Evolutionary conservation across 352 stramenopile species (phyloP).

Genomic region (Elongisporangium anandrum): DNA sequence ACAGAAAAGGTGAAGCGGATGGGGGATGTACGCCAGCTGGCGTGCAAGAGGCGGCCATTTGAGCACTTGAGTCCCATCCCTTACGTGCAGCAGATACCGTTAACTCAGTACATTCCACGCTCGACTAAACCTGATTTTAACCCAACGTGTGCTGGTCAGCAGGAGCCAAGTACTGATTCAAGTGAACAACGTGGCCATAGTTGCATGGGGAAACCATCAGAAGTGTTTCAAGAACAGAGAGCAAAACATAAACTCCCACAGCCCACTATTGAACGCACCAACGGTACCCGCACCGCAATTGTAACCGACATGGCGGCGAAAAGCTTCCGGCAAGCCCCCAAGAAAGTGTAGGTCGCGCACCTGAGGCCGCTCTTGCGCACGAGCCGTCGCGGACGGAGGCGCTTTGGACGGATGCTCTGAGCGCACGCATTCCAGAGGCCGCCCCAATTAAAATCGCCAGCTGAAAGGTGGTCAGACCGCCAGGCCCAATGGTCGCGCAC

Average conservation of each 20-base stretch:
- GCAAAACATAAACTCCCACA: neutral
- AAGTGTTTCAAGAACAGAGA: neutral
- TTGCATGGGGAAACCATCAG: neutral
- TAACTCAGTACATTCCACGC: neutral
- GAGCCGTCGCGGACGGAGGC: neutral
- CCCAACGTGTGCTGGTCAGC: too few relatives aligned
- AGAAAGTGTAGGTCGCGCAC: neutral
- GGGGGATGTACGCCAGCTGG: neutral
- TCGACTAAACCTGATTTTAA: neutral
- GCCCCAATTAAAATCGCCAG: neutral
- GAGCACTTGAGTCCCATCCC: neutral
- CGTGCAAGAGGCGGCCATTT: neutral
- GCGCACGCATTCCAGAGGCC: neutral
- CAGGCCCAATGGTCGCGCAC: neutral
- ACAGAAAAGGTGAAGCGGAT: neutral
- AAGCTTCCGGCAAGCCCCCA: neutral
- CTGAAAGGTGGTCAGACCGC: neutral
- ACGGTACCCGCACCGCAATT: neutral
- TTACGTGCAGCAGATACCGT: neutral
- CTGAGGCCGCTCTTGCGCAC: too few relatives aligned
- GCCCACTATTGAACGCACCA: neutral
- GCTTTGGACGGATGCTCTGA: neutral
- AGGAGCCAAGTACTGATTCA: neutral
- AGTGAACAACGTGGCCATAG: neutral
- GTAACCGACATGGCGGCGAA: neutral